phyloP scores from a whole-genome alignment of 2,329 filamentous ascomycete genomes.

The Decorospora gaudefroyi region DNA sequence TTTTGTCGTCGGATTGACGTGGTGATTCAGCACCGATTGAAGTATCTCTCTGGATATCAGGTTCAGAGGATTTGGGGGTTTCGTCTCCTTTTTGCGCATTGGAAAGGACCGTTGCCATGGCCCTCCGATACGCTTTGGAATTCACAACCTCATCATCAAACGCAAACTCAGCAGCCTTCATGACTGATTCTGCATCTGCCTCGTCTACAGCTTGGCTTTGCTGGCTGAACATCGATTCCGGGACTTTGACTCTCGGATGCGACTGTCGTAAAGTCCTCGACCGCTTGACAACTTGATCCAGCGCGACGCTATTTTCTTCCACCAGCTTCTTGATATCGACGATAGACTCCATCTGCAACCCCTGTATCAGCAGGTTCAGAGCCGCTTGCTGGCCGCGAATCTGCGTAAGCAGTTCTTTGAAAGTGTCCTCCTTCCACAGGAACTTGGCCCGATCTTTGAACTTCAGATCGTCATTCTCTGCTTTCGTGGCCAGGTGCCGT shows the following conservation, averaged over 20 bases:
- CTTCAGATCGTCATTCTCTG: constrained; percentile 26
- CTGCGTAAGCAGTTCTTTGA: constrained; percentile 42
- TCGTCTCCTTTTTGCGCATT: constrained; percentile 10
- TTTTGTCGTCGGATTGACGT: background rate
- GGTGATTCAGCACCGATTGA: constrained; percentile 5
- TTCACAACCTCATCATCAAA: constrained; percentile 43
- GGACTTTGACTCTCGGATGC: constrained; percentile 37
- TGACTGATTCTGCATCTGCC: constrained; percentile 24
- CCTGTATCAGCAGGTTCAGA: constrained; percentile 40
- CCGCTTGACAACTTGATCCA: constrained; percentile 35
- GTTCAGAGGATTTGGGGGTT: constrained; percentile 1
- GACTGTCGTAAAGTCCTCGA: constrained; percentile 33
- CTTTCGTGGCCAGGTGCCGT: constrained; percentile 27
- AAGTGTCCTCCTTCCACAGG: constrained; percentile 42
- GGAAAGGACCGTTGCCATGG: constrained; percentile 36
- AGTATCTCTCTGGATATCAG: constrained; percentile 15
- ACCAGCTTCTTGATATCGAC: constrained; percentile 39
- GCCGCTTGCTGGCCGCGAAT: constrained; percentile 44
- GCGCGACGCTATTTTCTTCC: constrained; percentile 33
- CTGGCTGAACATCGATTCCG: constrained; percentile 32
- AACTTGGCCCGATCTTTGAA: constrained; percentile 36
- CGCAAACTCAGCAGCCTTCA: constrained; percentile 32
- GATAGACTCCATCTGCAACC: constrained; percentile 45
- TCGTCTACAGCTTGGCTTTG: constrained; percentile 5
- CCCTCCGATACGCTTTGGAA: constrained; percentile 40